Conservation (phyloP, 1,139 yeast genomes). For the Lodderomyces pseudojiufengensis region DNA sequence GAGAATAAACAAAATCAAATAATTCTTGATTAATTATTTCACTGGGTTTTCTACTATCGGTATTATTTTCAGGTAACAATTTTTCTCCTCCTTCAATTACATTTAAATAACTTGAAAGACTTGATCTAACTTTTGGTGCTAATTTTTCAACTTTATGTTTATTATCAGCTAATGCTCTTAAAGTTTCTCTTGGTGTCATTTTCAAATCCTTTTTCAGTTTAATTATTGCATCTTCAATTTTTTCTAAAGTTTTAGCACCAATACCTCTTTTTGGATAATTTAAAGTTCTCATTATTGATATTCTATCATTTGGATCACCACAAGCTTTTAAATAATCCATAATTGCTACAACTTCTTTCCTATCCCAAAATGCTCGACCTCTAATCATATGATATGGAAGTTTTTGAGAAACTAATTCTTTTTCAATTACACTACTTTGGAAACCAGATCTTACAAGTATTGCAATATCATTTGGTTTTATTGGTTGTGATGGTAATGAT, state of each 20-base stretch:
- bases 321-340: slow-evolving; percentile 64
- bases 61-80: slow-evolving; percentile 4
- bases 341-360: slow-evolving; percentile 61
- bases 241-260: slow-evolving; percentile 55
- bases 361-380: slow-evolving; percentile 79
- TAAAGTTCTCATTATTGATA: slow-evolving; percentile 45
- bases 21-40: slow-evolving; percentile 13
- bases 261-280: slow-evolving; percentile 64
- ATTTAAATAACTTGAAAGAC: slow-evolving; percentile 3
- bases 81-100: slow-evolving; percentile 20
- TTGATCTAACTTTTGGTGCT: slow-evolving; percentile 4
- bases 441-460: slow-evolving; percentile 63
- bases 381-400: slow-evolving; percentile 67
- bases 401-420: slow-evolving; percentile 47
- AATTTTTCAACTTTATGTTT: slow-evolving; percentile 2
- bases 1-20: slow-evolving; percentile 24
- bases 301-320: slow-evolving; percentile 36
- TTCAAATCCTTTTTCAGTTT: not conserved
- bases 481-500: slow-evolving; percentile 31
- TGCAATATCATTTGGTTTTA: slow-evolving; percentile 58
- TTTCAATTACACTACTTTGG: slow-evolving; percentile 59
- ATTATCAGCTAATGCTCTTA: slow-evolving; percentile 5
- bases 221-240: slow-evolving; percentile 4
- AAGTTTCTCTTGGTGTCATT: slow-evolving; percentile 3
- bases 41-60: not conserved